These are phyloP conservation scores for Pyrus betulifolia DNA, from an alignment of 306 rosid species.

Conservation along the genomic window DNA sequence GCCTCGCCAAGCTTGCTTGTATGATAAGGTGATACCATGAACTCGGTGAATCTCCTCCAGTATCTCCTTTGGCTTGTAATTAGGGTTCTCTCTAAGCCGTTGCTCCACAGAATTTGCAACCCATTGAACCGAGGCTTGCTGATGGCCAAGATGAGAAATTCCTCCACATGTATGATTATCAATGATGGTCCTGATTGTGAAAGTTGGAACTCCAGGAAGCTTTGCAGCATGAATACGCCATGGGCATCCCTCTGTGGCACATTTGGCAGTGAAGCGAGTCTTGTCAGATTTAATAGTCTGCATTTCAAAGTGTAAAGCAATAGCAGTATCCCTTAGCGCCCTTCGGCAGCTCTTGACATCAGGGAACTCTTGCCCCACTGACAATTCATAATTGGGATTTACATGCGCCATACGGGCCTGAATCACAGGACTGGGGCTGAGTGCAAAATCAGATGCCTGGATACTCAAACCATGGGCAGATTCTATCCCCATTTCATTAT, in stretches of 20 bases:
- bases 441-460: conserved; percentile 37
- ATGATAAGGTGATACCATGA: conserved; percentile 82
- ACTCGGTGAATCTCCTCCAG: conserved; percentile 80
- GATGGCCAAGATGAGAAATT: conserved; percentile 79
- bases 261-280: conserved; percentile 84
- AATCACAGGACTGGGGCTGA: conserved; percentile 34
- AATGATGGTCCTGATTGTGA: conserved; percentile 73
- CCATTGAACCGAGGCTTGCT: conserved; percentile 93
- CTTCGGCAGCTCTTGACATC: conserved; percentile 89
- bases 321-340: conserved; percentile 81
- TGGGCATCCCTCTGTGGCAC: conserved; percentile 83
- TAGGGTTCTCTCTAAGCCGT: conserved; percentile 70
- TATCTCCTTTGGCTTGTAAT: conserved; percentile 85
- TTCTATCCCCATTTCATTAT: conserved; percentile 54
- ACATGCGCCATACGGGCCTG: conserved; percentile 53
- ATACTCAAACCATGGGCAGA: conserved; percentile 36
- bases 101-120: conserved; percentile 83
- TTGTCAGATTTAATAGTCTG: conserved; percentile 89
- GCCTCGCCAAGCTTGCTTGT: conserved; percentile 94
- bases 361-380: conserved; percentile 82
- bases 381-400: conserved; percentile 47
- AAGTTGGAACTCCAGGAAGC: conserved; percentile 88
- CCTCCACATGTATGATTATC: conserved; percentile 77
- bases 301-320: conserved; percentile 77
- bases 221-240: conserved; percentile 96